Evolutionary conservation across 208 protist species (phyloP).

Genomic region (Phytomonas francai): DNA sequence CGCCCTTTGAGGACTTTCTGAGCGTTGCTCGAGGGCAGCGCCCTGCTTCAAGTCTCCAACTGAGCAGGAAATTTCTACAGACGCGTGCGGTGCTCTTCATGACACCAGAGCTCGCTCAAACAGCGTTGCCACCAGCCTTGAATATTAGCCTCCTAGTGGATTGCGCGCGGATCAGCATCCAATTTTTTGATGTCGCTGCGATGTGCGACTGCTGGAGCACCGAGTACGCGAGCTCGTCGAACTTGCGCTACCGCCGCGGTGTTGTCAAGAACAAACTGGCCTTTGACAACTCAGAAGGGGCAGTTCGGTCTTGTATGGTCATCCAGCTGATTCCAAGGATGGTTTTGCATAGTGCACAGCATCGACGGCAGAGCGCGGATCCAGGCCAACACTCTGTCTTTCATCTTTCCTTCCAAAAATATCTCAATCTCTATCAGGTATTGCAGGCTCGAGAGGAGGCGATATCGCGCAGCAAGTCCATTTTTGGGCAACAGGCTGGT

Average conservation of each 20-base stretch:
- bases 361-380: constrained; percentile 62
- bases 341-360: constrained; percentile 59
- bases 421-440: constrained; percentile 64
- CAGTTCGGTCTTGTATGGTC: constrained; percentile 22
- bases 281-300: not conserved
- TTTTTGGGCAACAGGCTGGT: not conserved
- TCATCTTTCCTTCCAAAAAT: constrained; percentile 50
- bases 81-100: constrained; percentile 45
- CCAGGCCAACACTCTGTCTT: constrained; percentile 60
- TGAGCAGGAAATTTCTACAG: constrained; percentile 5
- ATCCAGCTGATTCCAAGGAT: constrained; percentile 80
- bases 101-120: constrained; percentile 56
- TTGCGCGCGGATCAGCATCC: constrained; percentile 53
- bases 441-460: constrained; percentile 65
- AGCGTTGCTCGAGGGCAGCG: constrained; percentile 15
- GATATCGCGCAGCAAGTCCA: constrained; percentile 13
- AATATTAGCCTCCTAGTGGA: constrained; percentile 72
- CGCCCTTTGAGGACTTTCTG: constrained; percentile 17
- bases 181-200: constrained; percentile 27
- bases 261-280: constrained; percentile 27
- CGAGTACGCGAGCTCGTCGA: constrained; percentile 43
- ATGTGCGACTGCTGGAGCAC: constrained; percentile 37
- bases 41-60: not conserved
- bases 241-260: constrained; percentile 48
- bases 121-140: constrained; percentile 46